Evolutionary conservation across 2,329 filamentous ascomycete genomes (phyloP).

Genomic region (Gnomoniopsis smithogilvyi): DNA sequence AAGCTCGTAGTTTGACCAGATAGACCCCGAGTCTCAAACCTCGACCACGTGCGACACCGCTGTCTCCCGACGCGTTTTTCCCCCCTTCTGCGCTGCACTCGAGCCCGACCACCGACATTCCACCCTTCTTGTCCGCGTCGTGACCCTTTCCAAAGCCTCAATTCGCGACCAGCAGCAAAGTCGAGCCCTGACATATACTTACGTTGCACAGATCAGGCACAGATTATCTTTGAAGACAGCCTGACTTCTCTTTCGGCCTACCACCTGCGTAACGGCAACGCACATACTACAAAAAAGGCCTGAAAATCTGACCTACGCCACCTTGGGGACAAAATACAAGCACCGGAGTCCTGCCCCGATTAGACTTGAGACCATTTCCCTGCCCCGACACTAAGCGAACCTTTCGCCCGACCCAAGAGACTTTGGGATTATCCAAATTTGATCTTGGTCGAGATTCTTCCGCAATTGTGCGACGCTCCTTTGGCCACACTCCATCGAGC

Average conservation of each 20-base stretch:
- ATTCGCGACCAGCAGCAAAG: not conserved
- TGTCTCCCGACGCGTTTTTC: conserved; percentile 7
- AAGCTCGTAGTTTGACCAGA: conserved; percentile 6
- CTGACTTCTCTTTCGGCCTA: not conserved
- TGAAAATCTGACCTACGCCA: not conserved
- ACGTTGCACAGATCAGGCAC: not conserved
- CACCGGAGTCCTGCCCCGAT: not conserved
- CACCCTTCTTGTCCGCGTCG: not conserved
- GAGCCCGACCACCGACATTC: not conserved
- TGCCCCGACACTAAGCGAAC: not conserved
- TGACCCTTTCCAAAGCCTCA: not conserved
- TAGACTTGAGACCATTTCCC: not conserved
- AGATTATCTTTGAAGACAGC: too few species aligned
- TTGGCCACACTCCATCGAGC: not conserved
- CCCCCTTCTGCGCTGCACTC: not conserved
- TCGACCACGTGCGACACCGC: not conserved
- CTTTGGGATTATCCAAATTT: not conserved
- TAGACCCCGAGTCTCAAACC: not conserved
- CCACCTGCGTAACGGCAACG: too few species aligned
- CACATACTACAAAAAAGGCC: not conserved
- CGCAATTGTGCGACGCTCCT: not conserved
- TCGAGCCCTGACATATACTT: not conserved
- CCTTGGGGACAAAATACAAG: not conserved
- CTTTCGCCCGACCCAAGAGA: not conserved
- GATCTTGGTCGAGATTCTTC: not conserved